Conservation (phyloP, 768 basidiomycete species). For the Mycena amicta region DNA sequence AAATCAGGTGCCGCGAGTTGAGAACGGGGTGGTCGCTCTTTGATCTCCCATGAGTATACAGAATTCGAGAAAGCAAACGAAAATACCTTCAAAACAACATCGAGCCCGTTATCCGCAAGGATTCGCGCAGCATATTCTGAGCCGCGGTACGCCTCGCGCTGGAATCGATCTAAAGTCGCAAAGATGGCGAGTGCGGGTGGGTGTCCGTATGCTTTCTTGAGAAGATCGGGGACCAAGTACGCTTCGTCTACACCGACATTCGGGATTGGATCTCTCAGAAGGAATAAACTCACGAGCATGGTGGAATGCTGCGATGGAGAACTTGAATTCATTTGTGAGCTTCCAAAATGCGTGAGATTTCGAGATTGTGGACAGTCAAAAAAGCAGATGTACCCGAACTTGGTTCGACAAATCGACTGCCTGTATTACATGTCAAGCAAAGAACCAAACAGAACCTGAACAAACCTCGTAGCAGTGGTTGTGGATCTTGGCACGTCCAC, state of each 20-base stretch:
- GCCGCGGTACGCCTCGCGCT: constrained; percentile 65
- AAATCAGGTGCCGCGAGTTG: constrained; percentile 66
- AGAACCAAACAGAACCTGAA: background rate
- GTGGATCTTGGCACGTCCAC: constrained; percentile 73
- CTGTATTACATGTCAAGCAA: background rate
- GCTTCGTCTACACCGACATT: too few species aligned
- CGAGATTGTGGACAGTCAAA: too few species aligned
- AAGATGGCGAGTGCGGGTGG: constrained; percentile 78
- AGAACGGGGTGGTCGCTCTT: constrained; percentile 59
- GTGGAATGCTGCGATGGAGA: constrained; percentile 74
- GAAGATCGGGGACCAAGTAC: constrained; percentile 73
- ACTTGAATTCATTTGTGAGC: constrained; percentile 82
- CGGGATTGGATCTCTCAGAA: too few species aligned
- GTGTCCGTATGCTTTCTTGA: constrained; percentile 69
- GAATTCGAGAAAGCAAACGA: background rate
- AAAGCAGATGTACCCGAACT: background rate
- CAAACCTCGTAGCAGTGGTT: constrained; percentile 44
- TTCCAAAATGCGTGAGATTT: too few species aligned
- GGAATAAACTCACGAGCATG: constrained; percentile 47
- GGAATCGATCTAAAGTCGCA: constrained; percentile 58
- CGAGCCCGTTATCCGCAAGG: constrained; percentile 69
- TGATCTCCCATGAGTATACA: too few species aligned
- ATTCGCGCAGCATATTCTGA: constrained; percentile 79
- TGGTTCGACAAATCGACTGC: background rate
- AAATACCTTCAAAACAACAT: constrained; percentile 75